Percentiles rank a stretch among this genome's conserved stretches.
Evolutionary conservation across 257 asterid genomes (phyloP).

Genomic region (Solanum virginianum): DNA sequence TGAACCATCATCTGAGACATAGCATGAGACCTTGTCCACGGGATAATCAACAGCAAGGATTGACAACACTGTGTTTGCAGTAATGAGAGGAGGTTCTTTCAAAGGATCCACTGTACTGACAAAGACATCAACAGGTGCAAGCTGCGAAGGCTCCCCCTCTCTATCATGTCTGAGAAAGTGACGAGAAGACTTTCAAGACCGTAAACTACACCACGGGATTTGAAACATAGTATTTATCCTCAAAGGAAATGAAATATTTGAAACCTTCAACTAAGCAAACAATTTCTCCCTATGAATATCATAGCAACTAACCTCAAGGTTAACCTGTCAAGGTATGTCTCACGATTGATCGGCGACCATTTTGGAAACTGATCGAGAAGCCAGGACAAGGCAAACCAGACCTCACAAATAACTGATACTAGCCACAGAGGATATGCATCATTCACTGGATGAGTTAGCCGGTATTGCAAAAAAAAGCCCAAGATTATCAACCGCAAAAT

Average conservation of each 20-base stretch:
- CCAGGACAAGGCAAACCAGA: conserved; percentile 74
- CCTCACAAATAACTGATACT: conserved; percentile 62
- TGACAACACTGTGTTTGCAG: conserved; percentile 65
- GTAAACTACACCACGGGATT: not conserved
- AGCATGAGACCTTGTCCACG: conserved; percentile 57
- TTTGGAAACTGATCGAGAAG: conserved; percentile 66
- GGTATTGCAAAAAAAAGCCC: conserved; percentile 65
- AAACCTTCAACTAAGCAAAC: not conserved
- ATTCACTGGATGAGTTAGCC: conserved; percentile 54
- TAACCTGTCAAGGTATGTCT: conserved; percentile 61
- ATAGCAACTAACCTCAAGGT: conserved; percentile 34
- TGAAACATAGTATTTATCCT: not conserved
- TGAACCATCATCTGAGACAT: conserved; percentile 68
- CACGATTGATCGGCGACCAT: conserved; percentile 54
- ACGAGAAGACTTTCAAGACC: not conserved
- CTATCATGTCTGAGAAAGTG: conserved; percentile 35
- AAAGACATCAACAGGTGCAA: conserved; percentile 52
- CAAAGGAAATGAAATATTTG: not conserved
- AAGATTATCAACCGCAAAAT: conserved; percentile 51
- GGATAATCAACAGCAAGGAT: conserved; percentile 67
- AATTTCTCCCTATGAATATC: not conserved
- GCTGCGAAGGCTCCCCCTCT: conserved; percentile 63
- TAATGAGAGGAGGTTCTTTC: conserved; percentile 65
- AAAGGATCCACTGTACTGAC: conserved; percentile 77
- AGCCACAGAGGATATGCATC: conserved; percentile 75